These are phyloP conservation scores for Nosema granulosis DNA, from an alignment of 371 early-diverging fungal species.

Conservation along the genomic window DNA sequence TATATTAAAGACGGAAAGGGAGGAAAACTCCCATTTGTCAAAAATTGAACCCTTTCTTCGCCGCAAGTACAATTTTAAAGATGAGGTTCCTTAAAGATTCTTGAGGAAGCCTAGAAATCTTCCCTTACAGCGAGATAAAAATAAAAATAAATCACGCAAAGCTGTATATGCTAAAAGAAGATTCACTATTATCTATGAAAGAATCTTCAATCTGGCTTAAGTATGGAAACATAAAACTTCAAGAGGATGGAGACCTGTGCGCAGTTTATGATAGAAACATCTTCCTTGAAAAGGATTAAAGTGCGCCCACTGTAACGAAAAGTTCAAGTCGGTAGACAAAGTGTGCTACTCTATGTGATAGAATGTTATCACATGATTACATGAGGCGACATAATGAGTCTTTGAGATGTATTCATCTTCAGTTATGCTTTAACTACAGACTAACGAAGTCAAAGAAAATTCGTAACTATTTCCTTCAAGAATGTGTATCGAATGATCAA, in stretches of 20 bases:
- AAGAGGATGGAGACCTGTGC: neutral
- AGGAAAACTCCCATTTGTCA: neutral
- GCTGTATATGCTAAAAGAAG: neutral
- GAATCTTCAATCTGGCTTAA: conserved; percentile 4
- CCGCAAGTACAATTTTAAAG: neutral
- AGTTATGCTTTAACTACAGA: neutral
- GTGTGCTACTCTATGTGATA: conserved; percentile 10
- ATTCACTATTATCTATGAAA: neutral
- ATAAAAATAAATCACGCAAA: neutral
- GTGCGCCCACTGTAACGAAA: neutral
- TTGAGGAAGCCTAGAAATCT: conserved; percentile 8
- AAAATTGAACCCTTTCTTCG: neutral
- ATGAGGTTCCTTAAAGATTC: neutral
- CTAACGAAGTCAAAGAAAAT: conserved; percentile 5
- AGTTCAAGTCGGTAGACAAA: conserved; percentile 4
- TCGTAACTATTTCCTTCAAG: neutral
- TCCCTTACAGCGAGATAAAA: neutral
- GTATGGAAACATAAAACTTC: neutral
- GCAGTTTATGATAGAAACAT: conserved; percentile 1
- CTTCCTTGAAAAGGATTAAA: conserved; percentile 1
- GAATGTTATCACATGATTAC: conserved; percentile 6
- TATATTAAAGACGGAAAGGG: neutral
- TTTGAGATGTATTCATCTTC: conserved; percentile 5
- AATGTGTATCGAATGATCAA: neutral
- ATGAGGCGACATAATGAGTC: conserved; percentile 1